Evolutionary conservation across 805 yeast genomes (phyloP), one percentile per base, ranked within the genome.

Genomic region (Zygotorulaspora danielsina): DNA sequence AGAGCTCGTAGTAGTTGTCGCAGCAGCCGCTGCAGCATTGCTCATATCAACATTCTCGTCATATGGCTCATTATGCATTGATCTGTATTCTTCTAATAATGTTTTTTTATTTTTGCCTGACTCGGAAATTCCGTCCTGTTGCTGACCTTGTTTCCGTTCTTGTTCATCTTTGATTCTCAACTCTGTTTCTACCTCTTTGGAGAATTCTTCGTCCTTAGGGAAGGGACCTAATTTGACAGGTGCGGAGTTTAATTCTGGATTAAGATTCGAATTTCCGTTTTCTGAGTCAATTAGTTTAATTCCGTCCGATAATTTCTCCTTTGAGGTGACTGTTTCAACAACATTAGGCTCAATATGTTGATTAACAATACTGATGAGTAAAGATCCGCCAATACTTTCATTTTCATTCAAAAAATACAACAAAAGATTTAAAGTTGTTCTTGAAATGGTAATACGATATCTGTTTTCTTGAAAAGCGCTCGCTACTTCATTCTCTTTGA

Each of bases 341-440:
- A 67, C 54, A 30, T 65, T 62, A 11, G 72, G 72, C 29, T 73
- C 79, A 51, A 93, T 71, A 59, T 86, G 79, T 64, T 87, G 89
- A 66, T 93, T 93, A 46, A 93, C 80, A 34, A 87, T 73, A 50
- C 96, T 71, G 34, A 93, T 85, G 38, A 90, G 70, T 26, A 90
- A 75, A 2, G 89, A 82, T 2, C 97, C 97, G 30, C 97, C 97
- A 39, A 81, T 80, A 7, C 83, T 82, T 62, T 88, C 97, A 59
- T 88, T 86, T 56, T 90, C 97, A 59, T 87, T 95, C 39, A 93
- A 64, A 51, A 88, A 90, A 58, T 86, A 85, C 38, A 93, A 69
- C 48, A 93, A 72, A 50, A 90, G 66, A 58, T 88, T 93, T 55
- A 90, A 72, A 4, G 95, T 78, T 1, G 96, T 88, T 47, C 84